Percentiles rank a stretch among this genome's conserved stretches.
Evolutionary conservation across 306 rosid species (phyloP).

Genomic region (Cicer cuneatum): DNA sequence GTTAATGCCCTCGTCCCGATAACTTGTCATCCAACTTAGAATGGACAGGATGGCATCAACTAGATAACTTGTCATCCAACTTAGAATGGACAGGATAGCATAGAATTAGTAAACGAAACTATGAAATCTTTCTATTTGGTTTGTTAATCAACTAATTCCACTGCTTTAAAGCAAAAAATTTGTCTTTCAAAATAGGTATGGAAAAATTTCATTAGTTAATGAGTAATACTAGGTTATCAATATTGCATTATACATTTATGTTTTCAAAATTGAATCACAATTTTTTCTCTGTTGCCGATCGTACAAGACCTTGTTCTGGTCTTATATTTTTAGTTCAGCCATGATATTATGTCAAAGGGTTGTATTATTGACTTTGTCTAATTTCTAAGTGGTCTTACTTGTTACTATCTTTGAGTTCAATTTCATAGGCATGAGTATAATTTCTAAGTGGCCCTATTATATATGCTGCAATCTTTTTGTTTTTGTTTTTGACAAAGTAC

Average conservation of each 20-base stretch:
- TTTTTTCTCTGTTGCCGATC: neutral
- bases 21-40: slow-evolving; percentile 9
- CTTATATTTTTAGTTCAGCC: neutral
- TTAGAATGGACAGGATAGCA: neutral
- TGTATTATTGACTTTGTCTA: neutral
- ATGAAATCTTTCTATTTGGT: slow-evolving; percentile 1
- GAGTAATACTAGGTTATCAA: neutral
- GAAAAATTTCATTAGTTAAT: neutral
- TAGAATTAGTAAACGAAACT: neutral
- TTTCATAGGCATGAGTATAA: slow-evolving; percentile 9
- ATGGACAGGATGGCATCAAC: neutral
- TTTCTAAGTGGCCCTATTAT: slow-evolving; percentile 15
- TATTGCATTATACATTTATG: neutral
- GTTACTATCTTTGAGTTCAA: neutral
- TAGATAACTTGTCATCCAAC: slow-evolving; percentile 10
- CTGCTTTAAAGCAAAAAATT: neutral
- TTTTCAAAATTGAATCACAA: slow-evolving; percentile 9
- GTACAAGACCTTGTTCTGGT: slow-evolving; percentile 4
- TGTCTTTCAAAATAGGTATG: neutral
- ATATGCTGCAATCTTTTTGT: neutral
- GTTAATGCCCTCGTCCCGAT: neutral
- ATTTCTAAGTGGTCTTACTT: slow-evolving; percentile 2
- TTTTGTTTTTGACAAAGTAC: no score
- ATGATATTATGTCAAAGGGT: slow-evolving; percentile 4
- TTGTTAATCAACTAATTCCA: slow-evolving; percentile 6